Percentiles rank a stretch among this genome's conserved stretches.
Conservation (phyloP, 148 eudicot genomes). For the Mesembryanthemum crystallinum region DNA sequence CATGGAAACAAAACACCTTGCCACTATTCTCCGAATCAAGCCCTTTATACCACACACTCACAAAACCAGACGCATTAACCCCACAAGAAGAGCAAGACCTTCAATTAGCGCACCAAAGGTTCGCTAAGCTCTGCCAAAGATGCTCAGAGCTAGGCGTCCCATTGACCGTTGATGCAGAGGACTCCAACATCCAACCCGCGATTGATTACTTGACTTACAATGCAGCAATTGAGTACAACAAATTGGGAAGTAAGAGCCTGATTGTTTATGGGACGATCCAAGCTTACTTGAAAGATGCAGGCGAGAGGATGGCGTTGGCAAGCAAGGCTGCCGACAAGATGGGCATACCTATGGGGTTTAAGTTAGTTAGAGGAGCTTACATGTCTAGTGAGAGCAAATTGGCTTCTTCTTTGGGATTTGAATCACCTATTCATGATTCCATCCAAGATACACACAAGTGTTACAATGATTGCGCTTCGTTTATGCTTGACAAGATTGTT, state of each 20-base stretch:
- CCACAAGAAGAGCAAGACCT: constrained; percentile 56
- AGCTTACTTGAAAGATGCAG: constrained; percentile 19
- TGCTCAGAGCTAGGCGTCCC: constrained; percentile 44
- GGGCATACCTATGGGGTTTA: no score
- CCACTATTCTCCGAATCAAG: constrained; percentile 52
- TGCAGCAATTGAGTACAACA: constrained; percentile 36
- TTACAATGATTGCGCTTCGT: constrained; percentile 54
- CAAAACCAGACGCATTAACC: constrained; percentile 51
- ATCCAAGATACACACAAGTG: constrained; percentile 52
- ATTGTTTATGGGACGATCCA: constrained; percentile 54
- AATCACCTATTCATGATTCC: constrained; percentile 53
- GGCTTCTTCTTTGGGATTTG: constrained; percentile 28
- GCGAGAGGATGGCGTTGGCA: no score
- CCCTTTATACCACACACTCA: constrained; percentile 29
- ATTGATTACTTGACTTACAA: constrained; percentile 64
- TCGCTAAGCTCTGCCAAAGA: constrained; percentile 36
- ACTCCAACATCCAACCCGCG: constrained; percentile 55
- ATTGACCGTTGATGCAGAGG: constrained; percentile 63
- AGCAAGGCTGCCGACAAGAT: no score
- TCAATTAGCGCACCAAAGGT: constrained; percentile 39
- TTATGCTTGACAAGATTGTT: constrained; percentile 50
- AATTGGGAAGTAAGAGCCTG: constrained; percentile 28
- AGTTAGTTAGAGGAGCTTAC: no score
- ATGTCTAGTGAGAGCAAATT: no score
- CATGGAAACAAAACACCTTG: constrained; percentile 58